phyloP scores from a whole-genome alignment of 2,329 filamentous ascomycete genomes.

The Reticulascus tulasneorum region DNA sequence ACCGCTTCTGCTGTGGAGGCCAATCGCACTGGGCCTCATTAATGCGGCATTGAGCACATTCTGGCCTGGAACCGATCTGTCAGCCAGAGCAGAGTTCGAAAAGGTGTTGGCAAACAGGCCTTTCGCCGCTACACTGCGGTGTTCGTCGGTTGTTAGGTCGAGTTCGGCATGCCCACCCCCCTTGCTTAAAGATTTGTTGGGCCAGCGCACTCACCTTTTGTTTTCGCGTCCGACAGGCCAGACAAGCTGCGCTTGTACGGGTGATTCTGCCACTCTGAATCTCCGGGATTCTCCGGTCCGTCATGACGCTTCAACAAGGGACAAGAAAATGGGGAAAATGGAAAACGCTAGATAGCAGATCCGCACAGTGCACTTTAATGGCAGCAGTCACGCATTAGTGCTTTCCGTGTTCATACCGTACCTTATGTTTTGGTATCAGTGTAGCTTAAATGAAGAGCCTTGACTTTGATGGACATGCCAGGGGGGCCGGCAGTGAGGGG shows the following conservation, averaged over 20 bases:
- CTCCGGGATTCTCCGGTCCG: background rate
- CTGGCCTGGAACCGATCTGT: constrained; percentile 2
- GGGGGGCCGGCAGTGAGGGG: no score
- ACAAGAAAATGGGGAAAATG: no score
- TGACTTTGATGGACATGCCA: no score
- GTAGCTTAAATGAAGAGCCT: no score
- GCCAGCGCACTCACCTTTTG: constrained; percentile 5
- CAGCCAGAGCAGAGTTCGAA: background rate
- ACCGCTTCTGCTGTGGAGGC: constrained; percentile 13
- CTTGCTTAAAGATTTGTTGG: background rate
- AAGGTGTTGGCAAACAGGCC: background rate
- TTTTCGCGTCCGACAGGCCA: constrained; percentile 9
- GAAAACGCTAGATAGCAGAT: no score
- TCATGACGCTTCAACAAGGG: constrained; percentile 5
- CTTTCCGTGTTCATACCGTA: no score
- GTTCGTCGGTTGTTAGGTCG: background rate
- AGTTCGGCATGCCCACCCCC: background rate
- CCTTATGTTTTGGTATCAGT: no score
- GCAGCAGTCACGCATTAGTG: no score
- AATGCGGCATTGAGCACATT: constrained; percentile 11
- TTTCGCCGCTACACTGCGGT: constrained; percentile 12
- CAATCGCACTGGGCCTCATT: constrained; percentile 9
- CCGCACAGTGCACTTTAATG: no score
- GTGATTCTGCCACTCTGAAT: background rate
- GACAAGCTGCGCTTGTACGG: constrained; percentile 8